phyloP scores from a whole-genome alignment of 2,329 filamentous ascomycete species.

The Fusarium fracticaudum region DNA sequence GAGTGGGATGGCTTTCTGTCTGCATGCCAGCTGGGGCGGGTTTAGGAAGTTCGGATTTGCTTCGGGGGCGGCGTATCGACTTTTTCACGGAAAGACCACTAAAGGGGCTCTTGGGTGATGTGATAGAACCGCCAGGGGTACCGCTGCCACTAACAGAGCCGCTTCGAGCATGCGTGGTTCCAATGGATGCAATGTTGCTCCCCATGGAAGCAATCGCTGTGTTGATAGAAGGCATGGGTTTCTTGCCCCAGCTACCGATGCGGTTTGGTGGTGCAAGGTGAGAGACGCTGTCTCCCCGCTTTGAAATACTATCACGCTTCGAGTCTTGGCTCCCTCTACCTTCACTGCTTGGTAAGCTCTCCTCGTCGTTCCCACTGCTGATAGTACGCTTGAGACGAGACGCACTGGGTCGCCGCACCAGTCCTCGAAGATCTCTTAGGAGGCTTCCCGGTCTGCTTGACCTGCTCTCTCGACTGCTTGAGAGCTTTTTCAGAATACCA shows the following conservation, averaged over 20 bases:
- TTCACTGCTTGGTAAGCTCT: conserved; percentile 36
- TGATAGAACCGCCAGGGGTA: conserved; percentile 59
- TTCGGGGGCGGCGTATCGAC: conserved; percentile 63
- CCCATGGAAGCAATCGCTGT: conserved; percentile 67
- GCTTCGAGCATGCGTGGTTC: conserved; percentile 64
- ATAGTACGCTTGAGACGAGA: conserved; percentile 59
- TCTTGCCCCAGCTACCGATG: conserved; percentile 63
- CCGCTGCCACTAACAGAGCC: conserved; percentile 69
- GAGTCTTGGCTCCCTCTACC: conserved; percentile 40
- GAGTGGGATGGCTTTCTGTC: conserved; percentile 53
- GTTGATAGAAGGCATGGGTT: conserved; percentile 65
- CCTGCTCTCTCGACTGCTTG: conserved; percentile 59
- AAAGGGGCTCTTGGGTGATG: conserved; percentile 64
- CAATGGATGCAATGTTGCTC: conserved; percentile 64
- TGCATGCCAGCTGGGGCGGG: conserved; percentile 42
- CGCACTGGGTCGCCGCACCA: conserved; percentile 61
- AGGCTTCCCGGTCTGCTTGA: conserved; percentile 58
- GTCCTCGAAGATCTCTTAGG: conserved; percentile 60
- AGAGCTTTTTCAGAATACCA: conserved; percentile 71
- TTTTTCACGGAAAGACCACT: conserved; percentile 57
- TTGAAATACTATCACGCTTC: conserved; percentile 47
- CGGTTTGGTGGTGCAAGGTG: conserved; percentile 61
- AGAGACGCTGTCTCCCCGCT: conserved; percentile 55
- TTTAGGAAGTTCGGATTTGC: conserved; percentile 63
- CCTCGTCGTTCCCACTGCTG: conserved; percentile 49